Conservation (phyloP, 2,329 filamentous ascomycete species). For the Beauveria rudraprayagi region DNA sequence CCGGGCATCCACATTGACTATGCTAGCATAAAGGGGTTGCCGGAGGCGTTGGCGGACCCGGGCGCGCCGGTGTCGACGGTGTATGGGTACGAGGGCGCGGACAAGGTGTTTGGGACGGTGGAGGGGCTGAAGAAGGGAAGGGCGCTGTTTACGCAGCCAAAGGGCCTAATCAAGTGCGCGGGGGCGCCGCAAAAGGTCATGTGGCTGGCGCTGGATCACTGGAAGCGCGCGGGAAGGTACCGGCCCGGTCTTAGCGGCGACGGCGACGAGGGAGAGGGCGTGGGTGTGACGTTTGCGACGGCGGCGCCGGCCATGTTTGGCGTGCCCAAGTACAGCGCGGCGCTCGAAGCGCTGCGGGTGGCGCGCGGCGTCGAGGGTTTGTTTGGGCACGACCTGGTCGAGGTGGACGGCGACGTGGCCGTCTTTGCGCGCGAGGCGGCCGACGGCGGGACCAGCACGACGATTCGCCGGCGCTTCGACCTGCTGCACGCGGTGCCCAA, state of each 20-base stretch:
- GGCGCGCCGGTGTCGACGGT: slow-evolving; percentile 45
- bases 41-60: slow-evolving; percentile 44
- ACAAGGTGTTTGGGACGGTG: slow-evolving; percentile 44
- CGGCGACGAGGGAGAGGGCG: slow-evolving; percentile 24
- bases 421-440: slow-evolving; percentile 30
- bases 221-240: slow-evolving; percentile 47
- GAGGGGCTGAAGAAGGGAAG: slow-evolving; percentile 38
- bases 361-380: slow-evolving; percentile 49
- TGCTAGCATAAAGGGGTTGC: slow-evolving; percentile 44
- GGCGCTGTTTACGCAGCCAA: slow-evolving; percentile 53
- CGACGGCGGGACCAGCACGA: slow-evolving; percentile 21
- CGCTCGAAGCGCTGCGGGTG: slow-evolving; percentile 43
- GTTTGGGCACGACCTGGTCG: slow-evolving; percentile 49
- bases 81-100: slow-evolving; percentile 47
- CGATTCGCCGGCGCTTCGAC: slow-evolving; percentile 42
- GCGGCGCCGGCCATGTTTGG: slow-evolving; percentile 50
- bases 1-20: slow-evolving; percentile 49
- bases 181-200: slow-evolving; percentile 54
- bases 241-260: slow-evolving; percentile 27
- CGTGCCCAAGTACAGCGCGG: slow-evolving; percentile 50
- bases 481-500: slow-evolving; percentile 50
- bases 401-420: slow-evolving; percentile 44
- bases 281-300: slow-evolving; percentile 48
- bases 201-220: slow-evolving; percentile 54
- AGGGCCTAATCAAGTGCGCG: slow-evolving; percentile 51